Conservation (phyloP, 1,284 basidiomycete species). For the Hemileia vastatrix region DNA sequence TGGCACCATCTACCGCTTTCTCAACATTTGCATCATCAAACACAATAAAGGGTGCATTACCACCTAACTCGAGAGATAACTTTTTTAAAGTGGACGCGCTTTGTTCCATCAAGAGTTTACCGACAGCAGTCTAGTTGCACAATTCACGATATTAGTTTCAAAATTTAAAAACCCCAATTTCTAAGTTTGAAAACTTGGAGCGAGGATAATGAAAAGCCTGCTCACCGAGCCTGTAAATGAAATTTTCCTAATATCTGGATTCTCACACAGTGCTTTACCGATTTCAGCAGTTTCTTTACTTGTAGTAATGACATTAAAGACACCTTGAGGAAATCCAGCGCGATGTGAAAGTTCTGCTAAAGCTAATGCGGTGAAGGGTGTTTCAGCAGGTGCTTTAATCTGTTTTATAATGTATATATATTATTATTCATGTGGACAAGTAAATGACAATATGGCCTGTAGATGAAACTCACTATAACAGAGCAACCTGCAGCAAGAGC, state of each 20-base stretch:
- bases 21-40: constrained; percentile 94
- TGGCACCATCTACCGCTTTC: constrained; percentile 77
- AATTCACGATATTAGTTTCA: background rate
- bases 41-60: constrained; percentile 88
- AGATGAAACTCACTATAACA: constrained; percentile 51
- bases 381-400: constrained; percentile 90
- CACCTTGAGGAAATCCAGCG: constrained; percentile 86
- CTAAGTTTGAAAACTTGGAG: background rate
- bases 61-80: constrained; percentile 59
- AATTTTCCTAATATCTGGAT: constrained; percentile 63
- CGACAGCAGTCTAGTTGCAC: constrained; percentile 63
- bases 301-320: constrained; percentile 87
- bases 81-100: constrained; percentile 83
- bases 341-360: constrained; percentile 70
- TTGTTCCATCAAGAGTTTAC: constrained; percentile 76
- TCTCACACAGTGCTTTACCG: constrained; percentile 55
- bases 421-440: background rate
- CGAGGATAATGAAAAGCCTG: background rate
- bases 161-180: constrained; percentile 9
- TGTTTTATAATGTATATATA: background rate
- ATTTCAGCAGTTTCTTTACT: constrained; percentile 68
- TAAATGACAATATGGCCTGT: background rate
- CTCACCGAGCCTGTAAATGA: constrained; percentile 64
- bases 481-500: constrained; percentile 91
- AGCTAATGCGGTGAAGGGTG: constrained; percentile 86